Evolutionary conservation across 192 early-diverging fungal genomes (phyloP), one percentile per base, ranked within the genome.

Genomic region (Lunasporangiospora selenospora): DNA sequence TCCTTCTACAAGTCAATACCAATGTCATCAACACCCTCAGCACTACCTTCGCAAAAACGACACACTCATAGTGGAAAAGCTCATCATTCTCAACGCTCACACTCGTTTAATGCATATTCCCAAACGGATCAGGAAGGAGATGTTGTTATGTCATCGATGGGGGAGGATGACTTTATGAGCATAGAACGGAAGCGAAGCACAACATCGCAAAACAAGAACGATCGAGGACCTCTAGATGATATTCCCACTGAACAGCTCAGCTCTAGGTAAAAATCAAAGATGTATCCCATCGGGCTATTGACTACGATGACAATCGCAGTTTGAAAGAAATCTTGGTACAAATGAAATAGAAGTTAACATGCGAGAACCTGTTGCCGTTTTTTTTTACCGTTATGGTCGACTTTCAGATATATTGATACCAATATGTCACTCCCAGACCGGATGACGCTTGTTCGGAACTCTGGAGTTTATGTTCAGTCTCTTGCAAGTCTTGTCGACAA

Each of bases 381-480:
- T 13, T 50, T 0, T n/a, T n/a, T 19, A 40, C 34, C 38, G 58
- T 49, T 4, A 30, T 58, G 8, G 46, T 60, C 27, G 44, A 52
- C 19, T 27, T 57, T 6, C 44, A 18, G 31, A 32, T 51, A n/a
- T n/a, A n/a, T n/a, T n/a, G n/a, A n/a, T n/a, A n/a, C n/a, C n/a
- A n/a, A n/a, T 1, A 60, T 60, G 41, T 73, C 62, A 1, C 46
- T 75, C 16, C 81, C 81, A 10, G 58, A 67, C 9, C 53, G 62
- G 19, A 77, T 82, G 59, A 75, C 70, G 0, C 31, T 77, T n/a
- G 62, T 80, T 19, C 65, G 79, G 6, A 82, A 82, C 36, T 62
- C 81, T 7, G 63, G 75, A 0, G 55, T 82, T 8, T 82, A 82
- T 70, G 78, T 76, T 4, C 75, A 79, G n/a, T 64, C 69, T 27